These are phyloP conservation scores for Eleusine indica DNA, from an alignment of 176 grass and related monocot species.

Conservation along the genomic window DNA sequence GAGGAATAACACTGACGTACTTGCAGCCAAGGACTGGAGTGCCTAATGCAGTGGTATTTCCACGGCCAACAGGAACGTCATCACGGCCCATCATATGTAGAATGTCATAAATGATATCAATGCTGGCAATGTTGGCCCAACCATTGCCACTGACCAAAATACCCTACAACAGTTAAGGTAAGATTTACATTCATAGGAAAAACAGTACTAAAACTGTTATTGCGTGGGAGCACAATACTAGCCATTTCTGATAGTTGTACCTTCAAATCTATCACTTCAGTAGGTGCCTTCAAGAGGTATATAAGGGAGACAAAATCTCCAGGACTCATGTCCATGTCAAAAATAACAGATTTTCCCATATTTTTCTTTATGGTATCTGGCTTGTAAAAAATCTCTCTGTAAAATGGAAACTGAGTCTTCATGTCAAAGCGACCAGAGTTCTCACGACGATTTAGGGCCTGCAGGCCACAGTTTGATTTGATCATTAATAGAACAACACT, in stretches of 20 bases:
- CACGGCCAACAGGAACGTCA: slow-evolving; percentile 70
- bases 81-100: slow-evolving; percentile 90
- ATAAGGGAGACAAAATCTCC: slow-evolving; percentile 79
- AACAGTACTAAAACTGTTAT: background rate
- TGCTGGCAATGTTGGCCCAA: slow-evolving; percentile 69
- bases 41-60: slow-evolving; percentile 58
- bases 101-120: slow-evolving; percentile 69
- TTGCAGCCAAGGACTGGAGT: slow-evolving; percentile 55
- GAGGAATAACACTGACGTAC: slow-evolving; percentile 62
- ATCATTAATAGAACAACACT: background rate
- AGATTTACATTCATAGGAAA: background rate
- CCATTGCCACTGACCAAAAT: slow-evolving; percentile 70
- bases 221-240: background rate
- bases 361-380: slow-evolving; percentile 41
- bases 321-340: slow-evolving; percentile 89
- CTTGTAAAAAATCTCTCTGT: slow-evolving; percentile 59
- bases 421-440: slow-evolving; percentile 65
- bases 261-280: slow-evolving; percentile 70
- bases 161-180: slow-evolving; percentile 34
- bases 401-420: slow-evolving; percentile 57
- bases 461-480: background rate
- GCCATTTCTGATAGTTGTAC: slow-evolving; percentile 26
- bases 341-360: slow-evolving; percentile 60
- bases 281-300: slow-evolving; percentile 71
- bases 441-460: slow-evolving; percentile 62